phyloP scores from a whole-genome alignment of 257 asterid species.

The Sherardia arvensis region DNA sequence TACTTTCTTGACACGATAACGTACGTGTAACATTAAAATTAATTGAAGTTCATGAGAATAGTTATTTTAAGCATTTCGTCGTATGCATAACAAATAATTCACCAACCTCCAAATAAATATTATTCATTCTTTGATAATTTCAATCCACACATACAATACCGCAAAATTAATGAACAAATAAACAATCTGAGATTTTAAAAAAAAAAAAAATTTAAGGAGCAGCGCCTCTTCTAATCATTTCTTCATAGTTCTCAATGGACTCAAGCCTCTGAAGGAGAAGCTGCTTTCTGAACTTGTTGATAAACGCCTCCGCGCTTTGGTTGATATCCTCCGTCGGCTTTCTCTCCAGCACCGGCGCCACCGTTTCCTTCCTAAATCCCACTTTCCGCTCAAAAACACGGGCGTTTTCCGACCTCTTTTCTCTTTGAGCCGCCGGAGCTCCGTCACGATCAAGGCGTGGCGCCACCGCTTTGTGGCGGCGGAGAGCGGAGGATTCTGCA shows the following conservation, averaged over 20 bases:
- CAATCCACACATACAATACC: background rate
- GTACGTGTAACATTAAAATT: too few species aligned
- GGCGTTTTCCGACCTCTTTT: background rate
- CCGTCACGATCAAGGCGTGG: background rate
- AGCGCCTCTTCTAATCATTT: conserved; percentile 54
- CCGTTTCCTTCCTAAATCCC: background rate
- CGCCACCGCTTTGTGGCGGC: background rate
- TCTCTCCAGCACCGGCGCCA: conserved; percentile 16
- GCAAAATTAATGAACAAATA: background rate
- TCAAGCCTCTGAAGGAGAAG: conserved; percentile 61
- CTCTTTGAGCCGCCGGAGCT: background rate
- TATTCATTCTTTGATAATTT: background rate
- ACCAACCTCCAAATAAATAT: background rate
- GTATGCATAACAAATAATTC: background rate
- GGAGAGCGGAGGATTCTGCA: background rate
- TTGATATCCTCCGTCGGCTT: conserved; percentile 46
- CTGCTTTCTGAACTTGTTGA: conserved; percentile 55
- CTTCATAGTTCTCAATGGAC: conserved; percentile 64
- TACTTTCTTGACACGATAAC: too few species aligned
- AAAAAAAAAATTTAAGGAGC: background rate
- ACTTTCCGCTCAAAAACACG: background rate
- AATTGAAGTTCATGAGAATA: too few species aligned
- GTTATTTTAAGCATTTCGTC: too few species aligned
- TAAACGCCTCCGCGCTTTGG: conserved; percentile 66
- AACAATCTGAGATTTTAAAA: too few species aligned